These are phyloP conservation scores for Sechiopsis laciniata DNA, from an alignment of 306 rosid species.

Conservation along the genomic window DNA sequence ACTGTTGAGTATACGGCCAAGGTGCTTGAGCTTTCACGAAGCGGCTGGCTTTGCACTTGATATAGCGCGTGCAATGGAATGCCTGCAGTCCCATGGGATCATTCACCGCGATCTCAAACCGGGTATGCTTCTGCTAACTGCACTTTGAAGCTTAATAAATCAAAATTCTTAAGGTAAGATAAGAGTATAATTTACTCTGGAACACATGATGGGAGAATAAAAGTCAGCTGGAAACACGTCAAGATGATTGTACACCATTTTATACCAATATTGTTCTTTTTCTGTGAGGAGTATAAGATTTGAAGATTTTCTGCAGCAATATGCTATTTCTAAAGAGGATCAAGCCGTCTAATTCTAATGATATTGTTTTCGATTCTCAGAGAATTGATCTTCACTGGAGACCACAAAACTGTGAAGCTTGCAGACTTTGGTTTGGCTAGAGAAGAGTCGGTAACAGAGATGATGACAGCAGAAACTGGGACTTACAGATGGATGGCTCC, in stretches of 20 bases:
- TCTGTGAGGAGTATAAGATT: background rate
- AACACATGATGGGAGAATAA: background rate
- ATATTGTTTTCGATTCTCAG: too few relatives aligned
- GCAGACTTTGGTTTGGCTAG: slow-evolving; percentile 96
- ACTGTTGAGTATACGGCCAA: slow-evolving; percentile 72
- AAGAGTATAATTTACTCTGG: background rate
- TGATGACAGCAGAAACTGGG: slow-evolving; percentile 98
- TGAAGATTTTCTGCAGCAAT: background rate
- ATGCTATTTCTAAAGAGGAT: too few relatives aligned
- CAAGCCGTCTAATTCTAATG: slow-evolving; percentile 43
- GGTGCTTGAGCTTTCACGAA: slow-evolving; percentile 66
- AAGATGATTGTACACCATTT: background rate
- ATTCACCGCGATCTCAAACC: slow-evolving; percentile 95
- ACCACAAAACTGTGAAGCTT: slow-evolving; percentile 70
- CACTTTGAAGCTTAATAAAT: background rate
- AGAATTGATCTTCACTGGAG: slow-evolving; percentile 72
- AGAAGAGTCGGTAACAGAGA: slow-evolving; percentile 90
- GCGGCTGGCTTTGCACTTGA: slow-evolving; percentile 84
- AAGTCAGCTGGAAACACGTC: background rate
- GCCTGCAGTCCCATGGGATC: slow-evolving; percentile 90
- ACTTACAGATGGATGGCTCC: slow-evolving; percentile 99
- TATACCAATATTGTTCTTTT: background rate
- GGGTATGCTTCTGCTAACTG: slow-evolving; percentile 31
- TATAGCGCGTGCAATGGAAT: slow-evolving; percentile 89
- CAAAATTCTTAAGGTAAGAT: background rate